Evolutionary conservation across 1,139 yeast species (phyloP), one percentile per base, ranked within the genome.

Genomic region (Pichia kudriavzevii): DNA sequence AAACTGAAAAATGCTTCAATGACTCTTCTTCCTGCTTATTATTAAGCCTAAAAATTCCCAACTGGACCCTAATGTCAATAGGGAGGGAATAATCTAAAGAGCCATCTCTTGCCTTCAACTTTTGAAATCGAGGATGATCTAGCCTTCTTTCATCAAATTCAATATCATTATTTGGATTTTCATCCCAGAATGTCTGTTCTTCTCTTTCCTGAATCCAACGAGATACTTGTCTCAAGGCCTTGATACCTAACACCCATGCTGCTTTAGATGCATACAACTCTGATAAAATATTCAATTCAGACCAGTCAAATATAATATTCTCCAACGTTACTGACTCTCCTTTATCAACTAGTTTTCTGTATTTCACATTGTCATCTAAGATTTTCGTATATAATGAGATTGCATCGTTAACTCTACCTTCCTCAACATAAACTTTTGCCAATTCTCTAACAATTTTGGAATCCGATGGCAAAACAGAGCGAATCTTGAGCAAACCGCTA

Each of bases 101-200:
- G 34, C 61, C 64, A 42, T 62, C 64, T 10, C 50, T 46, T 5
- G 61, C 61, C 2, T 62, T 55, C 30, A 65, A 48, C 4, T 62
- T 55, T 35, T 61, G 64, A 43, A 54, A 70, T 34, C 61, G 61
- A 7, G 59, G 55, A 45, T 65, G 63, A 18, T 64, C 66, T 22
- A 72, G 61, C 42, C 94, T 63, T 50, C 88, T 67, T 29, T 69
- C 72, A 53, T 81, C 93, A 57, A 79, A 91, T 56, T 91, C 98
- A 0, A 83, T 63, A 56, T 91, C 98, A 12, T 32, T 20, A 43
- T 77, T 79, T 10, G 65, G 64, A 10, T 61, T 59, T 22, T 79
- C 87, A 46, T 83, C 85, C 98, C 98, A 91, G 67, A 80, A 85
- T 0, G 66, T 63, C 56, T 91, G 95, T 17, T 62, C 63, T 22